Evolutionary conservation across 306 rosid species (phyloP).

Genomic region (Biancaea sappan): DNA sequence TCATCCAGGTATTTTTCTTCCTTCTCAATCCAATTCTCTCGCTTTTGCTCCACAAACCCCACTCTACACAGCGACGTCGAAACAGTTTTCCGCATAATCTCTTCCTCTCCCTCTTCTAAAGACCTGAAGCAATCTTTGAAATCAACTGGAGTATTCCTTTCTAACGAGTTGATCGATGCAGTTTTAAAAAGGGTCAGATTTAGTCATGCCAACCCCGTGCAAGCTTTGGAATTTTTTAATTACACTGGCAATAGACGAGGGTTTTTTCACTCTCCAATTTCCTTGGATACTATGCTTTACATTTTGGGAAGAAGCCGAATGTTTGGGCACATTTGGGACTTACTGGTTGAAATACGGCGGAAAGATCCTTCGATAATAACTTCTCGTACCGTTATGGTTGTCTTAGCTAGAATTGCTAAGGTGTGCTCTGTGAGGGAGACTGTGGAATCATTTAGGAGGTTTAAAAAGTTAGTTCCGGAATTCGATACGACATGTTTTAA

Average conservation of each 20-base stretch:
- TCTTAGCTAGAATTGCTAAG: constrained; percentile 73
- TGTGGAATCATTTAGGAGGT: constrained; percentile 74
- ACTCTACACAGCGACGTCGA: constrained; percentile 44
- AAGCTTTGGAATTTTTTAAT: constrained; percentile 70
- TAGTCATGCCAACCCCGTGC: constrained; percentile 78
- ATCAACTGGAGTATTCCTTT: constrained; percentile 67
- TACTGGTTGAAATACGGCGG: constrained; percentile 47
- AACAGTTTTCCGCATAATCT: constrained; percentile 49
- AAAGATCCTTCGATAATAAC: constrained; percentile 61
- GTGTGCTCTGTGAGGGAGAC: constrained; percentile 82
- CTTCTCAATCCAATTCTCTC: constrained; percentile 6
- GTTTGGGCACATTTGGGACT: constrained; percentile 63
- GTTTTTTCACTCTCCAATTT: constrained; percentile 67
- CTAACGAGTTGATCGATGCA: constrained; percentile 70
- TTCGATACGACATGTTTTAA: constrained; percentile 66
- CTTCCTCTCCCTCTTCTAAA: constrained; percentile 43
- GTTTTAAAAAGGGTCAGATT: constrained; percentile 81
- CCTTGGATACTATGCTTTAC: constrained; percentile 83
- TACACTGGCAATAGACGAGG: constrained; percentile 69
- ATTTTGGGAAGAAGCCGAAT: constrained; percentile 73
- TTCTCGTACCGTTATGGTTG: constrained; percentile 71
- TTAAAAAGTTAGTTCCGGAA: constrained; percentile 67
- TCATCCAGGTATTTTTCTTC: constrained; percentile 33
- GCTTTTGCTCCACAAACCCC: constrained; percentile 41
- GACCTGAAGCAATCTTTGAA: constrained; percentile 53